phyloP scores from a whole-genome alignment of 2,329 filamentous ascomycete genomes.

The Herpotrichia juniperi region DNA sequence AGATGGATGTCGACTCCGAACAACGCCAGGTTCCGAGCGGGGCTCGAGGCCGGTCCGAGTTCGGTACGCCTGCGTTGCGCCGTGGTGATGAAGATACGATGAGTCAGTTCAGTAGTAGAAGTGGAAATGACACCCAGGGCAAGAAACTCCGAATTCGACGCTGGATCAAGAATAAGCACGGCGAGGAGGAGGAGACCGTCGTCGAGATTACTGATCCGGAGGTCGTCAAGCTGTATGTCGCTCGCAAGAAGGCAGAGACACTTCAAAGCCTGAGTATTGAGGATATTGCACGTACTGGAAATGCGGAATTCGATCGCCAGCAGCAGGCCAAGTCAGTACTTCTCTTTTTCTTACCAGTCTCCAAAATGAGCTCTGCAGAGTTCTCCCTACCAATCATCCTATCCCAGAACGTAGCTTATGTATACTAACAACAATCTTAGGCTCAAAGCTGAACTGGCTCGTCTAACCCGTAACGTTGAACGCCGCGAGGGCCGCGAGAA shows the following conservation, averaged over 20 bases:
- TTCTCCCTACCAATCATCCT: too few species aligned
- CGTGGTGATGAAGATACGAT: constrained; percentile 72
- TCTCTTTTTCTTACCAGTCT: constrained; percentile 19
- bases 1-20: constrained; percentile 66
- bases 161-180: constrained; percentile 66
- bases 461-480: constrained; percentile 90
- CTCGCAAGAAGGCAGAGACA: constrained; percentile 73
- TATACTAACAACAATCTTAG: constrained; percentile 50
- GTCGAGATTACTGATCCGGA: constrained; percentile 77
- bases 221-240: constrained; percentile 88
- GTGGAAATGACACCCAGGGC: constrained; percentile 65
- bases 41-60: constrained; percentile 63
- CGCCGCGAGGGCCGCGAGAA: constrained; percentile 89
- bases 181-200: constrained; percentile 65
- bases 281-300: constrained; percentile 67
- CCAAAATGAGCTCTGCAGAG: too few species aligned
- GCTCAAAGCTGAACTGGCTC: constrained; percentile 75
- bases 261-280: constrained; percentile 76
- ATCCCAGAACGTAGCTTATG: too few species aligned
- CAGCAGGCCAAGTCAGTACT: constrained; percentile 61
- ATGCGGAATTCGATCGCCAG: constrained; percentile 69
- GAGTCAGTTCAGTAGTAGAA: constrained; percentile 57
- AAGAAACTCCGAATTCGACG: constrained; percentile 77
- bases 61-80: constrained; percentile 60
- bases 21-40: constrained; percentile 48